phyloP scores from a whole-genome alignment of 2,329 filamentous ascomycete species.

The Xylariales sp. region DNA sequence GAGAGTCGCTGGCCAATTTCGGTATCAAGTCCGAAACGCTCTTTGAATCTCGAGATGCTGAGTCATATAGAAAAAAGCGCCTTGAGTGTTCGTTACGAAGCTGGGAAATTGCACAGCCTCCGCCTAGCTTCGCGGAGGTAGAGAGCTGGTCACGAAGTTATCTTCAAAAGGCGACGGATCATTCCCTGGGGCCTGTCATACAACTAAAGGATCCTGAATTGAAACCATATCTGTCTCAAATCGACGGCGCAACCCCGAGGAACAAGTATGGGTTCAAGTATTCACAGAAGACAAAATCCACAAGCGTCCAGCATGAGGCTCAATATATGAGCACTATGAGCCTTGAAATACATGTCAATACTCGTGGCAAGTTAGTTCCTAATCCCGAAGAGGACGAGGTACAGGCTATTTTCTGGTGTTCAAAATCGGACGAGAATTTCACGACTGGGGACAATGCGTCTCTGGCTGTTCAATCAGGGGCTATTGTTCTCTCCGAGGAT shows the following conservation, averaged over 20 bases:
- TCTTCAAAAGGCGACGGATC: slow-evolving; percentile 43
- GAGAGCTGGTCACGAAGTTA: slow-evolving; percentile 70
- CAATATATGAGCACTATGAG: slow-evolving; percentile 99
- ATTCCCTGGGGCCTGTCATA: slow-evolving; percentile 38
- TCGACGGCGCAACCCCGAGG: slow-evolving; percentile 87
- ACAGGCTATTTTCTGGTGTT: slow-evolving; percentile 88
- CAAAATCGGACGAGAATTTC: slow-evolving; percentile 78
- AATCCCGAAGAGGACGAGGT: slow-evolving; percentile 93
- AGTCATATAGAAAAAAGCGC: slow-evolving; percentile 63
- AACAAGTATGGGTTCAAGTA: slow-evolving; percentile 87
- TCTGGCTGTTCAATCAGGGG: slow-evolving; percentile 71
- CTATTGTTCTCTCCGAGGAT: slow-evolving; percentile 77
- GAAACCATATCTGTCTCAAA: slow-evolving; percentile 75
- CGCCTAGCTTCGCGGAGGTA: slow-evolving; percentile 79
- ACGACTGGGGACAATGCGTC: slow-evolving; percentile 59
- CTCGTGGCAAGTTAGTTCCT: slow-evolving; percentile 80
- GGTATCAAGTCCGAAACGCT: slow-evolving; percentile 62
- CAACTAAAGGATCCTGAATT: slow-evolving; percentile 40
- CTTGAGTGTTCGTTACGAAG: slow-evolving; percentile 70
- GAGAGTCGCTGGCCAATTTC: slow-evolving; percentile 65
- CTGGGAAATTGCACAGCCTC: slow-evolving; percentile 81
- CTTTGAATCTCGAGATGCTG: slow-evolving; percentile 64
- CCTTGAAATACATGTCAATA: slow-evolving; percentile 91
- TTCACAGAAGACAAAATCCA: slow-evolving; percentile 78
- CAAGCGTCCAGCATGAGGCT: slow-evolving; percentile 82